Conservation (phyloP, 345 rosid genomes). For the Sapria himalayana region DNA sequence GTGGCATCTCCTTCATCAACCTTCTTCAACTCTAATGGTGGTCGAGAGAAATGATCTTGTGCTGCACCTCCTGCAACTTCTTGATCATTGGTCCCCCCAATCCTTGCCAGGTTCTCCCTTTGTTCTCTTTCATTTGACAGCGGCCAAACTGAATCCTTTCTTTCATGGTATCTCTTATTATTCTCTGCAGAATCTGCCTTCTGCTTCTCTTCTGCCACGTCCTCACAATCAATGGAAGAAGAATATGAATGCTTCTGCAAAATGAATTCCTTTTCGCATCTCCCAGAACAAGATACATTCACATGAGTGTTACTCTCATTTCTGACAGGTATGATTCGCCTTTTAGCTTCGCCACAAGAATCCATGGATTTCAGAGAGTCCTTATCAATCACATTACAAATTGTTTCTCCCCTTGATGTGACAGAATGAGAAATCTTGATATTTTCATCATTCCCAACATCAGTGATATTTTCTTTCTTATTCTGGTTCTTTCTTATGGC, state of each 20-base stretch:
- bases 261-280: too few relatives aligned
- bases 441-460: slow-evolving; percentile 31
- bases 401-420: too few relatives aligned
- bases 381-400: too few relatives aligned
- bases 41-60: too few relatives aligned
- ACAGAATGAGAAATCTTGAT: slow-evolving; percentile 17
- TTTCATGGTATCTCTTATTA: slow-evolving; percentile 22
- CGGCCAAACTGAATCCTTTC: slow-evolving; percentile 22
- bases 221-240: slow-evolving; percentile 18
- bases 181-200: slow-evolving; percentile 17
- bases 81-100: slow-evolving; percentile 15
- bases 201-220: slow-evolving; percentile 18
- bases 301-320: too few relatives aligned
- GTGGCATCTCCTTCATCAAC: slow-evolving; percentile 19
- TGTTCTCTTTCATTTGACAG: slow-evolving; percentile 18
- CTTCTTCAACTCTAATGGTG: too few relatives aligned
- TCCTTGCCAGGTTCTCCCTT: slow-evolving; percentile 16
- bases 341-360: too few relatives aligned
- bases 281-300: too few relatives aligned
- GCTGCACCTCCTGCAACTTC: slow-evolving; percentile 22
- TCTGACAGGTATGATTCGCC: too few relatives aligned
- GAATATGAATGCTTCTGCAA: slow-evolving; percentile 14
- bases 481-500: slow-evolving; percentile 17
- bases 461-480: slow-evolving; percentile 22
- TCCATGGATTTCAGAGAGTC: too few relatives aligned